These are phyloP conservation scores for Pythium volutum DNA, from an alignment of 352 stramenopile species.

Conservation along the genomic window DNA sequence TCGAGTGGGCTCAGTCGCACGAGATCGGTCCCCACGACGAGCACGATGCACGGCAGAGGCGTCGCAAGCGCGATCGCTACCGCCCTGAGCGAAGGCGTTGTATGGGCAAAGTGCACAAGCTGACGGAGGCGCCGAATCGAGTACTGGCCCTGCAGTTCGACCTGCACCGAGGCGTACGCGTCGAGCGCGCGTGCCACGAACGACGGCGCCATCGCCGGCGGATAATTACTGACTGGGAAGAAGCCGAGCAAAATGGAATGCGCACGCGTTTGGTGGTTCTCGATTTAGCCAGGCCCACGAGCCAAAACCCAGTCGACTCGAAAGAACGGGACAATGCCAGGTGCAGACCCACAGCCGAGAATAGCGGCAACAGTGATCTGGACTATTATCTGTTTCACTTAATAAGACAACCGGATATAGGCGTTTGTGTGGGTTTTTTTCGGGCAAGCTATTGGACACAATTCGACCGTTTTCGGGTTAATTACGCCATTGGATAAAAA, in stretches of 20 bases:
- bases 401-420: background rate
- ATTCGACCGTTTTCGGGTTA: background rate
- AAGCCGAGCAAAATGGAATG: too few relatives aligned
- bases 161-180: background rate
- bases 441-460: too few relatives aligned
- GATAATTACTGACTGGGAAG: too few relatives aligned
- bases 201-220: background rate
- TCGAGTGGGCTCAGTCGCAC: background rate
- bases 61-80: background rate
- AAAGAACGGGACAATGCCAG: too few relatives aligned
- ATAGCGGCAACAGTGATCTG: too few relatives aligned
- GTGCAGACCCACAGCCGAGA: too few relatives aligned
- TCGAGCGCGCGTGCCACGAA: background rate
- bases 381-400: background rate
- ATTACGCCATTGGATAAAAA: too few relatives aligned
- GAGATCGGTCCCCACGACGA: constrained; percentile 1
- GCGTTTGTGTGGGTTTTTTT: background rate
- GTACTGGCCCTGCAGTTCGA: background rate
- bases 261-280: too few relatives aligned
- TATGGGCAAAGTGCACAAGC: background rate
- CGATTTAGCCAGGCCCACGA: too few relatives aligned
- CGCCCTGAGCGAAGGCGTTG: too few relatives aligned
- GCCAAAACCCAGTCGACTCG: too few relatives aligned
- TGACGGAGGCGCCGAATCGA: background rate
- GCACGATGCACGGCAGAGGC: background rate